phyloP scores from a whole-genome alignment of 495 filamentous ascomycete genomes.

The Amphirosellinia nigrospora region DNA sequence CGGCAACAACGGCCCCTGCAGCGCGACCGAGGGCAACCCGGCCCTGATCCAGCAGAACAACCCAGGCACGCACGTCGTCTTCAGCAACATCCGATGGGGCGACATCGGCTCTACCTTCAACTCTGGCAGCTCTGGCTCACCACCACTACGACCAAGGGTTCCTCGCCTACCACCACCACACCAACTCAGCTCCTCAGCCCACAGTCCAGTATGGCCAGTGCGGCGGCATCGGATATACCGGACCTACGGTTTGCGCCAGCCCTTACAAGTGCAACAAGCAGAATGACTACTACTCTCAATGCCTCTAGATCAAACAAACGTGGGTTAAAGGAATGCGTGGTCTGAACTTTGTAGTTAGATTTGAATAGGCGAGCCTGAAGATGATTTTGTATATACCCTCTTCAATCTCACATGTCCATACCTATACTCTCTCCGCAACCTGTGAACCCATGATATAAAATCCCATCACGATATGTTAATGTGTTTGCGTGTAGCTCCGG shows the following conservation, averaged over 20 bases:
- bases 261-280: conserved; percentile 38
- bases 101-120: conserved; percentile 58
- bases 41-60: conserved; percentile 53
- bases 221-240: conserved; percentile 51
- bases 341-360: not conserved
- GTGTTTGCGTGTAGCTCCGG: not conserved
- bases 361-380: not conserved
- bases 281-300: conserved; percentile 35
- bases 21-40: conserved; percentile 59
- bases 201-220: conserved; percentile 48
- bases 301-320: not conserved
- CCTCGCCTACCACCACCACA: not conserved
- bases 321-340: not conserved
- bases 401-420: not conserved
- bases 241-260: conserved; percentile 44
- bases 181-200: not conserved
- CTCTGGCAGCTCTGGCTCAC: not conserved
- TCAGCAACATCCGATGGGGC: conserved; percentile 73
- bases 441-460: not conserved
- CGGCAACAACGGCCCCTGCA: conserved; percentile 67
- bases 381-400: conserved; percentile 12
- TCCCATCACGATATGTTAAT: not conserved
- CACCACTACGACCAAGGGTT: not conserved
- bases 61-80: conserved; percentile 62
- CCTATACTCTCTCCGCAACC: not conserved